Evolutionary conservation across 371 early-diverging fungal species (phyloP), one percentile per base, ranked within the genome.

Genomic region (Mortierella sp.): DNA sequence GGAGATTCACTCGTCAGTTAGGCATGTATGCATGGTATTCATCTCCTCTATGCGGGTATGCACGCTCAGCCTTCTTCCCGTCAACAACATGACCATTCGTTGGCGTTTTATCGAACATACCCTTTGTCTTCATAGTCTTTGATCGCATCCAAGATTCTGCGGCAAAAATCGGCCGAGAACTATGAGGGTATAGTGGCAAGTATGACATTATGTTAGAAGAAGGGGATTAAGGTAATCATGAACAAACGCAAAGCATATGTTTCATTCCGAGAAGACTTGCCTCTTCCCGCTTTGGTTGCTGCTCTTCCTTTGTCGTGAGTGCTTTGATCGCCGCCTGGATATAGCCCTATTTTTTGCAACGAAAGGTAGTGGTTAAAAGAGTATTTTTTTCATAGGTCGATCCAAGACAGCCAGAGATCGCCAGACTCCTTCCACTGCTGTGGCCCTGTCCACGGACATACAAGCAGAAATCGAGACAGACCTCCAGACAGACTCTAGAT

Each of bases 81-180:
- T 34, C 75, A 34, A 7, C 31, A 13, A 45, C 16, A 1, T 31
- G 42, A 28, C 24, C 38, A 19, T 63, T 19, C 38, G 34, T 63
- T 31, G 3, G 34, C 7, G 34, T 16, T 34, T 16, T 19, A 2
- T 68, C 44, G 42, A 24, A 68, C 57, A 47, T 77, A 86, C 86
- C 75, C 72, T 72, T 82, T 77, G 52, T 86, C 86, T 63, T 79
- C 60, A 75, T 82, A 76, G 44, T 63, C 77, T 75, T 77, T 82
- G 73, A 86, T 80, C 0, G 73, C 73, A 21, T 86, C 74, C 42
- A 82, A 50, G 21, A 86, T 77, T 14, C 82, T 77, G 16, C 45
- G 70, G 52, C 86, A 86, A 71, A 86, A 80, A 2, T 86, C 82
- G 16, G 63, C 34, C 14, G 86, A 82, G 63, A 86, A 86, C 86